A percentile compares a stretch with the other conserved stretches of the same genome.
phyloP scores from a whole-genome alignment of 768 basidiomycete genomes.

The Amyloporia xantha region DNA sequence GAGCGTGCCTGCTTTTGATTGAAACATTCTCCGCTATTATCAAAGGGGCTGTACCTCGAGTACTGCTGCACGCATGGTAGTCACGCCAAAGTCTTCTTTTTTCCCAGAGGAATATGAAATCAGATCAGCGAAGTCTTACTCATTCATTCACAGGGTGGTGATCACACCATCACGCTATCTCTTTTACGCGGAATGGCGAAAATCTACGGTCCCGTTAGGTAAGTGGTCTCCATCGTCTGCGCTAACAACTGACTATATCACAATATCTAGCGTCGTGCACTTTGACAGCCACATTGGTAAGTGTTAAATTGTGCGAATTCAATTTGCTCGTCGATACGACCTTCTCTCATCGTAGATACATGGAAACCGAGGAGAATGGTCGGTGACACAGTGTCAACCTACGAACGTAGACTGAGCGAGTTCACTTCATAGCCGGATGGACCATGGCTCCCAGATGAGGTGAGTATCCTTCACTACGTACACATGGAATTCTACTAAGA shows the following conservation, averaged over 20 bases:
- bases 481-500: no score
- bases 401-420: neutral
- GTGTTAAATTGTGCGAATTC: no score
- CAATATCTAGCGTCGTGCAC: slow-evolving; percentile 65
- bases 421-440: slow-evolving; percentile 9
- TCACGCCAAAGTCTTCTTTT: no score
- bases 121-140: no score
- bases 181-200: slow-evolving; percentile 63
- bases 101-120: no score
- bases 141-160: slow-evolving; percentile 46
- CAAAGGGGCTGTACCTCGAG: no score
- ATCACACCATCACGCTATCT: slow-evolving; percentile 77
- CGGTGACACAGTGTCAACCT: slow-evolving; percentile 19
- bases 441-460: slow-evolving; percentile 22
- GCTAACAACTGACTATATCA: slow-evolving; percentile 1
- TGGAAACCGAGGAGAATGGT: neutral
- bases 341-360: slow-evolving; percentile 47
- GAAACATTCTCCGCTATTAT: no score
- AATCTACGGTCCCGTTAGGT: slow-evolving; percentile 63
- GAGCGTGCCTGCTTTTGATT: no score
- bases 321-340: no score
- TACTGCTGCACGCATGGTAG: no score
- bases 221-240: no score
- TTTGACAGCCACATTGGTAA: slow-evolving; percentile 84
- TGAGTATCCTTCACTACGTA: no score